These are phyloP conservation scores for Hsuehochloa calcarea DNA, from an alignment of 176 grass and related monocot genomes.

Conservation along the genomic window DNA sequence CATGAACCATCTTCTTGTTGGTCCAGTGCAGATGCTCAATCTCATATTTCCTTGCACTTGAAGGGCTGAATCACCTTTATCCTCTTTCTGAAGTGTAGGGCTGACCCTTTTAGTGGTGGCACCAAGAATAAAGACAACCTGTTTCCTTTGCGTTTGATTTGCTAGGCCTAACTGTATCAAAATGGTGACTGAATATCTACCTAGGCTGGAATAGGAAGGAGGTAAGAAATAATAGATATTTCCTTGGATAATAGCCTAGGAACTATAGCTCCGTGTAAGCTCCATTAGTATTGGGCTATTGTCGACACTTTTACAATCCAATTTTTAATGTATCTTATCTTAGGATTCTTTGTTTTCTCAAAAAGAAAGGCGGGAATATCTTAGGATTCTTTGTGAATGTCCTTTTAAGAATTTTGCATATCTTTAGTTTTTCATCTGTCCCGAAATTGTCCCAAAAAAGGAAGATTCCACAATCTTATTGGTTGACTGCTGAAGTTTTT, in stretches of 20 bases:
- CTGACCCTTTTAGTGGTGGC: conserved; percentile 18
- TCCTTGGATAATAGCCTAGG: conserved; percentile 4
- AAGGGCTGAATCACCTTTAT: conserved; percentile 25
- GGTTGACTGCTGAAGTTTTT: background rate
- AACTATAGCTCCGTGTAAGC: background rate
- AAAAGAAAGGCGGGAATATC: background rate
- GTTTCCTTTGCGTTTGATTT: conserved; percentile 25
- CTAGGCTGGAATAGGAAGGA: background rate
- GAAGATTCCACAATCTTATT: background rate
- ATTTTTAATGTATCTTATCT: background rate
- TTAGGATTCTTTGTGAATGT: background rate
- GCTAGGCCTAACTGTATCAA: conserved; percentile 21
- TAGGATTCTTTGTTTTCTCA: background rate
- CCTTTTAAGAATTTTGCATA: background rate
- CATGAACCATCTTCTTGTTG: conserved; percentile 14
- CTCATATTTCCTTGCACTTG: conserved; percentile 27
- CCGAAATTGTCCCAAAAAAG: background rate
- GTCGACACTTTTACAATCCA: background rate
- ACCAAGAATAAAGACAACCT: conserved; percentile 25
- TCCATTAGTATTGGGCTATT: background rate
- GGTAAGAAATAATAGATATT: conserved; percentile 16
- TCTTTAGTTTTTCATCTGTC: background rate
- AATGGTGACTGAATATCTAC: conserved; percentile 15
- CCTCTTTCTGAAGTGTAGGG: conserved; percentile 22
- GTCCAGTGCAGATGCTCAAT: background rate